Evolutionary conservation across 495 filamentous ascomycete genomes (phyloP).

Genomic region (Chaetomium cochliodes): DNA sequence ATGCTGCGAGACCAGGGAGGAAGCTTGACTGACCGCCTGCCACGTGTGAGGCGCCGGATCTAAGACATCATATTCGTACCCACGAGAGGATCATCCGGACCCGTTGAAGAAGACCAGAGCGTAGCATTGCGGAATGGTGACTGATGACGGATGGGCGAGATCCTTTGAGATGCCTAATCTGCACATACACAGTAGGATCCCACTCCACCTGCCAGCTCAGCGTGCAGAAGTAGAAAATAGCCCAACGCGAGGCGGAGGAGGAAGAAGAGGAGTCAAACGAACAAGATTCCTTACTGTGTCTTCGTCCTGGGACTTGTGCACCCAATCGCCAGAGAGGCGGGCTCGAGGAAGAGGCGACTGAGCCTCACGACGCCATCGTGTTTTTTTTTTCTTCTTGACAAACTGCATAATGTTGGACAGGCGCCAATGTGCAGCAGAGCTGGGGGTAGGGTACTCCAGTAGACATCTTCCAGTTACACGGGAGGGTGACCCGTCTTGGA

Average conservation of each 20-base stretch:
- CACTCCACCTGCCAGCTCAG: constrained; percentile 6
- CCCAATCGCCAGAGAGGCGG: neutral
- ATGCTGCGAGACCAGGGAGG: constrained; percentile 15
- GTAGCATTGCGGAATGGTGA: neutral
- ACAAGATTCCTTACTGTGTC: neutral
- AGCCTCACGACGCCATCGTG: neutral
- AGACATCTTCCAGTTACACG: too few species aligned
- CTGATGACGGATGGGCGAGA: too few species aligned
- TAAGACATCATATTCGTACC: constrained; percentile 1
- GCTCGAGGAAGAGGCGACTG: neutral
- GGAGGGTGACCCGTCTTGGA: too few species aligned
- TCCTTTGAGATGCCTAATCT: too few species aligned
- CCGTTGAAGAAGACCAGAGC: neutral
- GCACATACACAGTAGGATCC: neutral
- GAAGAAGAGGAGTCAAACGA: neutral
- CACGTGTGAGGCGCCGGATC: constrained; percentile 19
- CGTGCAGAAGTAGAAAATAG: neutral
- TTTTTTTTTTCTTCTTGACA: too few species aligned
- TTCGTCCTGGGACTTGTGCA: neutral
- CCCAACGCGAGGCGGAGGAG: too few species aligned
- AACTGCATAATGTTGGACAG: neutral
- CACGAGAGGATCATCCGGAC: neutral
- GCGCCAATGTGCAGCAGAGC: neutral
- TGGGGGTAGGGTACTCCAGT: neutral
- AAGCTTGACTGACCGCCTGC: constrained; percentile 3